Conservation (phyloP, 129 eudicot genomes). For the Artemisia tridentata region DNA sequence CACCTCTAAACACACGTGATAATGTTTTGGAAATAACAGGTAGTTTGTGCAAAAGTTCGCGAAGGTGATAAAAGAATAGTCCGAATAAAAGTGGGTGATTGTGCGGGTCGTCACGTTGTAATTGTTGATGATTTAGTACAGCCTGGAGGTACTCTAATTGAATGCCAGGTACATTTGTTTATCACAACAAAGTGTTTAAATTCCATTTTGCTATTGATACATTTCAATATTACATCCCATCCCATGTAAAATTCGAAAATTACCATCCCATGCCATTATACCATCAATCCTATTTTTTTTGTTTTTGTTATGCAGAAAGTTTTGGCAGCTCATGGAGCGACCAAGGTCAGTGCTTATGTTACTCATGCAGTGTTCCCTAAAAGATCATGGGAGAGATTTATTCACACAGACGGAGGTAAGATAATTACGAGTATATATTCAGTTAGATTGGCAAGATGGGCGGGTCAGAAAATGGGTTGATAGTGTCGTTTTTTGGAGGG, state of each 20-base stretch:
- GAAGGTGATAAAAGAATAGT: conserved; percentile 19
- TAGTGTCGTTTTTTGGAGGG: too few species aligned
- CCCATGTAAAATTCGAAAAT: neutral
- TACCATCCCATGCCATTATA: too few species aligned
- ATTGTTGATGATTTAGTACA: conserved; percentile 19
- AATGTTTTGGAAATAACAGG: neutral
- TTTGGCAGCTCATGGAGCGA: conserved; percentile 83
- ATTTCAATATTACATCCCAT: neutral
- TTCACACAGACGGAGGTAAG: conserved; percentile 66
- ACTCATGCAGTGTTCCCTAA: conserved; percentile 91
- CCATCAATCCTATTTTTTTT: neutral
- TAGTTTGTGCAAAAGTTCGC: conserved; percentile 20
- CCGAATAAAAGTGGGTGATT: conserved; percentile 10
- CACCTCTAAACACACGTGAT: neutral
- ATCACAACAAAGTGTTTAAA: neutral
- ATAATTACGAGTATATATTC: neutral
- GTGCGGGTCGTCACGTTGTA: conserved; percentile 8
- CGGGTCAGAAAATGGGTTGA: too few species aligned
- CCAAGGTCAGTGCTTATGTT: conserved; percentile 88
- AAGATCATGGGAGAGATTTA: conserved; percentile 64
- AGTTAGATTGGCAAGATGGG: too few species aligned
- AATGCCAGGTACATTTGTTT: conserved; percentile 13
- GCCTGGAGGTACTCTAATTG: conserved; percentile 12
- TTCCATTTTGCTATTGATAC: neutral
- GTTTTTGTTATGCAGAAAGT: conserved; percentile 39